These are phyloP conservation scores for Tetrastigma voinierianum DNA, from an alignment of 164 flowering plant species.

Conservation along the genomic window DNA sequence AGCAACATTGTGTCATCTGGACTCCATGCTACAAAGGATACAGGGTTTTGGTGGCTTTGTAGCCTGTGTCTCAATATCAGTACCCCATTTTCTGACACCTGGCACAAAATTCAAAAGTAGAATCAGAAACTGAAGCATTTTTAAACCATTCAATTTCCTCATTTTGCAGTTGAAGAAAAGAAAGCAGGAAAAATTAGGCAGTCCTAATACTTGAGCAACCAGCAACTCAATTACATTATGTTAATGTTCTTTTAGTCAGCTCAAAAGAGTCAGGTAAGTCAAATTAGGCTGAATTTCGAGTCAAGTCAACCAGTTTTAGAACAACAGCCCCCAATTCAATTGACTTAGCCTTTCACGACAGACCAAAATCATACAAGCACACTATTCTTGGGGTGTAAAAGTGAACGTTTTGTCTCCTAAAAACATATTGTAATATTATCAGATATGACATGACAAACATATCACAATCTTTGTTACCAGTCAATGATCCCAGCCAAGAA, in stretches of 20 bases:
- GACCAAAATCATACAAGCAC: neutral
- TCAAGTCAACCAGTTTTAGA: no score
- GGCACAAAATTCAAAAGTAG: neutral
- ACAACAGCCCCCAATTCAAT: no score
- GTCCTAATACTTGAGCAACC: no score
- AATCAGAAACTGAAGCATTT: neutral
- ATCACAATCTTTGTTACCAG: no score
- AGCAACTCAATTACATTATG: no score
- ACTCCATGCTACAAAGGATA: constrained; percentile 91
- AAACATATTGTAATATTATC: neutral
- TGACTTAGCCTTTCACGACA: no score
- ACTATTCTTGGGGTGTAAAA: neutral
- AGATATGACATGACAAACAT: neutral
- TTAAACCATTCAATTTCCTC: neutral
- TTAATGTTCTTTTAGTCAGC: neutral
- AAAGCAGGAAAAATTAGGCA: no score
- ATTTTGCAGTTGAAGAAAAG: neutral
- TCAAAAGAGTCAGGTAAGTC: neutral
- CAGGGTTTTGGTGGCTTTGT: constrained; percentile 66
- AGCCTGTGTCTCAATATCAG: constrained; percentile 53
- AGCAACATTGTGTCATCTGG: constrained; percentile 86
- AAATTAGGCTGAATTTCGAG: neutral
- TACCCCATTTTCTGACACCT: constrained; percentile 65
- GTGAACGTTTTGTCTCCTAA: neutral
- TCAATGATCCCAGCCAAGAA: no score